Base-by-base conservation (phyloP, 768 basidiomycete species). In the Leucosporidium yakuticum region DNA sequence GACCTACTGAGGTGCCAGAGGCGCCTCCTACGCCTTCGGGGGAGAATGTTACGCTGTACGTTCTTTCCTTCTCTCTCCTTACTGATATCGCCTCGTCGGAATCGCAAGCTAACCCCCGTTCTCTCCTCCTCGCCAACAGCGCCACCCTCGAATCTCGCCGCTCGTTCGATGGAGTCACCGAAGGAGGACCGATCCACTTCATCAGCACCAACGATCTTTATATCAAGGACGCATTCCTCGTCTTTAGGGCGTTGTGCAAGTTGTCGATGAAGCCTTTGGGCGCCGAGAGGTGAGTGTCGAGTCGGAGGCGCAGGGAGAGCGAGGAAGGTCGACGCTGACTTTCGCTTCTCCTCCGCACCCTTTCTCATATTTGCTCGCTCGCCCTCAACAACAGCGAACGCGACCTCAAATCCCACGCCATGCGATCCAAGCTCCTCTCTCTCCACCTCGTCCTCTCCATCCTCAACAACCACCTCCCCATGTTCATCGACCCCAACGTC, bases 191-290 rank as follows among this genome's bases (percentile, higher is more conserved):
- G n/a, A 7, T 50, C 15, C 57, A 64, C 6, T 59, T 58, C 32
- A 63, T 76, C 57, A 71, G 67, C 25, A 82, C 84, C n/a, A 86
- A 89, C 62, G 95, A 99, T 73, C 80, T 97, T 64, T 95, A 93
- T 78, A 84, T 96, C 77, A 98, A 98, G 77, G 96, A 99, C 76
- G 93, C 96, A 0, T 99, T 97, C 82, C 84, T 99, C 69, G 95
- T 99, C 48, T 95, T 98, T 80, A 84, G 96, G 56, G 94, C 96
- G 0, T 82, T 99, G 17, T 98, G 96, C 82, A 98, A 98, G 77
- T 81, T 98, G 71, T 94, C 92, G 14, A 98, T 97, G 94, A 98
- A 98, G 78, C 90, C 94, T 17, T 81, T 99, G 57, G 90, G 91
- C 74, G 86, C 84, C 8, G 96, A 99, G 80, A 95, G 91, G 94